phyloP scores from a whole-genome alignment of 1,284 basidiomycete genomes.

The Cryptococcus depauperatus region DNA sequence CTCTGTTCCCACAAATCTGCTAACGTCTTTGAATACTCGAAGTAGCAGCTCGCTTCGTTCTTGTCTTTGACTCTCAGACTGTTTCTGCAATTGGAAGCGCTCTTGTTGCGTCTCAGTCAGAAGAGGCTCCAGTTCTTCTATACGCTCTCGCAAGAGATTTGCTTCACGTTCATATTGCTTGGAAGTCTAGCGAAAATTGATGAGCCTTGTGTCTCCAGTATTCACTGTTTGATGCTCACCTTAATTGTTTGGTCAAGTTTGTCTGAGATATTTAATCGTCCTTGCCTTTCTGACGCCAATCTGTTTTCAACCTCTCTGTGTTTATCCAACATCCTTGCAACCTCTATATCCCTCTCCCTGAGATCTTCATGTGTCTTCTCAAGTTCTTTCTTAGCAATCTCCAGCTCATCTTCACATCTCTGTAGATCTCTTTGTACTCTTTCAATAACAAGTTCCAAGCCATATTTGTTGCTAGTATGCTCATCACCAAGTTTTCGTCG shows the following conservation, averaged over 20 bases:
- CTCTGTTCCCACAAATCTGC: conserved; percentile 83
- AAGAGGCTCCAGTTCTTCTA: conserved; percentile 69
- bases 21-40: conserved; percentile 90
- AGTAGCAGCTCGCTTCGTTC: conserved; percentile 85
- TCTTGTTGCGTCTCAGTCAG: conserved; percentile 75
- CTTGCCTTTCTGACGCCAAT: conserved; percentile 73
- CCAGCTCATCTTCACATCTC: conserved; percentile 69
- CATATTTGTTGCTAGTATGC: conserved; percentile 73
- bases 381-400: conserved; percentile 63
- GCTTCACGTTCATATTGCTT: conserved; percentile 62
- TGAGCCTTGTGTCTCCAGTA: background rate
- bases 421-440: conserved; percentile 76
- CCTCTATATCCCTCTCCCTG: conserved; percentile 59
- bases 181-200: conserved; percentile 40
- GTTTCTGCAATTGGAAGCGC: conserved; percentile 61
- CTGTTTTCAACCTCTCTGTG: conserved; percentile 68
- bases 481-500: conserved; percentile 65
- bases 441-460: conserved; percentile 84
- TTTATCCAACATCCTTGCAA: conserved; percentile 67
- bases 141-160: conserved; percentile 52
- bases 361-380: conserved; percentile 58
- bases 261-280: conserved; percentile 70
- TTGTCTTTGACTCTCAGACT: conserved; percentile 80
- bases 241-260: conserved; percentile 68
- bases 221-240: conserved; percentile 20